Percentiles rank a stretch among this genome's conserved stretches.
Evolutionary conservation across 176 grass and related monocot genomes (phyloP).

Genomic region (Pontederia paniculata): DNA sequence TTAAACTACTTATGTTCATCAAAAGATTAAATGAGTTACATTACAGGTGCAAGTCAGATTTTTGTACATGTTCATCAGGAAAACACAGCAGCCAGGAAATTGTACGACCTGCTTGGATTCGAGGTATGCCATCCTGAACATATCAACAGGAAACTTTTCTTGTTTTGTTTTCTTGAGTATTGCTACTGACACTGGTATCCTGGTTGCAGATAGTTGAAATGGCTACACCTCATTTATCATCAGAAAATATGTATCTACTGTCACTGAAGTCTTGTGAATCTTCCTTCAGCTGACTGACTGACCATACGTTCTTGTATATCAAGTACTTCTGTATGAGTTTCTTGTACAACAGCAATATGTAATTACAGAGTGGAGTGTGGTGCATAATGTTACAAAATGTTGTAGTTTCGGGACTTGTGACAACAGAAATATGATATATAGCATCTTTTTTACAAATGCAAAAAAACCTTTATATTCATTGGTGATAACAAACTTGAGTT

Average conservation of each 20-base stretch:
- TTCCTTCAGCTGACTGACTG: slow-evolving; percentile 16
- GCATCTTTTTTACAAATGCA: neutral
- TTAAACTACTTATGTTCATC: neutral
- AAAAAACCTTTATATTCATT: neutral
- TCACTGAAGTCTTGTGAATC: slow-evolving; percentile 23
- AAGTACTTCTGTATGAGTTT: neutral
- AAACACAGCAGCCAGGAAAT: slow-evolving; percentile 38
- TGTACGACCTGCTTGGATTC: slow-evolving; percentile 58
- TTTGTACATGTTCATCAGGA: slow-evolving; percentile 64
- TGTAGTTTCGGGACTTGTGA: neutral
- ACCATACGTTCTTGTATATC: no score
- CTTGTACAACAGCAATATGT: slow-evolving; percentile 8
- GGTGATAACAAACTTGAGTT: no score
- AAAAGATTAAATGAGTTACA: neutral
- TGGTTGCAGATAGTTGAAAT: slow-evolving; percentile 35
- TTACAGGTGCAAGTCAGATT: slow-evolving; percentile 34
- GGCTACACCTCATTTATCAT: slow-evolving; percentile 8
- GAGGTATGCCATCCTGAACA: slow-evolving; percentile 29
- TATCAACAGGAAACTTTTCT: neutral
- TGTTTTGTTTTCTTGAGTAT: neutral
- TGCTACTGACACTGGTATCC: neutral
- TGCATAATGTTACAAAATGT: neutral
- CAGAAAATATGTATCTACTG: slow-evolving; percentile 39
- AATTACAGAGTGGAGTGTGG: no score
- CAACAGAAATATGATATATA: neutral